Evolutionary conservation across 108 stramenopile species (phyloP).

Genomic region (Chaetoceros tenuissimus): DNA sequence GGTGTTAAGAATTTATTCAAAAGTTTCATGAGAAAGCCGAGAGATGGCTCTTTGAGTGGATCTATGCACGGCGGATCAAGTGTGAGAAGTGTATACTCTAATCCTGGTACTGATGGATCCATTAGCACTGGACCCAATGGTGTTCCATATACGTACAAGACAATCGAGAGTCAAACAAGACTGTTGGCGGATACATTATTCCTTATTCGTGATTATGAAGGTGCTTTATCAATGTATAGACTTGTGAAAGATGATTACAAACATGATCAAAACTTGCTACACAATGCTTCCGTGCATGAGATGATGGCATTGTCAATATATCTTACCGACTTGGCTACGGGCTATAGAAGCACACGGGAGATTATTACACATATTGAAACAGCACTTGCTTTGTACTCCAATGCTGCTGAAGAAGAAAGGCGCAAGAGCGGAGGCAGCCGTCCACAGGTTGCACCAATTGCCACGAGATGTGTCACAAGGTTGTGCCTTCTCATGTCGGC

Average conservation of each 20-base stretch:
- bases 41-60: slow-evolving; percentile 33
- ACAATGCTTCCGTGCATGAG: slow-evolving; percentile 75
- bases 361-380: slow-evolving; percentile 44
- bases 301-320: slow-evolving; percentile 78
- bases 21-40: slow-evolving; percentile 69
- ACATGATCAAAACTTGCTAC: slow-evolving; percentile 53
- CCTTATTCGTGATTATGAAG: slow-evolving; percentile 74
- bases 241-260: slow-evolving; percentile 86
- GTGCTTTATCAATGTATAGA: slow-evolving; percentile 58
- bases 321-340: slow-evolving; percentile 38
- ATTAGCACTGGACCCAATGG: not conserved
- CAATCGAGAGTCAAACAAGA: slow-evolving; percentile 83
- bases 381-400: slow-evolving; percentile 62
- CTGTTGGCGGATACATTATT: slow-evolving; percentile 82
- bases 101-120: slow-evolving; percentile 1
- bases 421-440: slow-evolving; percentile 27
- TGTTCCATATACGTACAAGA: slow-evolving; percentile 57
- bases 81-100: slow-evolving; percentile 8
- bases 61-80: slow-evolving; percentile 8
- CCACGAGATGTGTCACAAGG: slow-evolving; percentile 69
- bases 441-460: slow-evolving; percentile 38
- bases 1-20: slow-evolving; percentile 80
- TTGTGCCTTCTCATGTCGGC: slow-evolving; percentile 59
- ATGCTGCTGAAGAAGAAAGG: slow-evolving; percentile 69
- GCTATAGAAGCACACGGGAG: slow-evolving; percentile 29